Evolutionary conservation across 1,284 basidiomycete genomes (phyloP), one percentile per base, ranked within the genome.

Genomic region (Cutaneotrichosporon sp.): DNA sequence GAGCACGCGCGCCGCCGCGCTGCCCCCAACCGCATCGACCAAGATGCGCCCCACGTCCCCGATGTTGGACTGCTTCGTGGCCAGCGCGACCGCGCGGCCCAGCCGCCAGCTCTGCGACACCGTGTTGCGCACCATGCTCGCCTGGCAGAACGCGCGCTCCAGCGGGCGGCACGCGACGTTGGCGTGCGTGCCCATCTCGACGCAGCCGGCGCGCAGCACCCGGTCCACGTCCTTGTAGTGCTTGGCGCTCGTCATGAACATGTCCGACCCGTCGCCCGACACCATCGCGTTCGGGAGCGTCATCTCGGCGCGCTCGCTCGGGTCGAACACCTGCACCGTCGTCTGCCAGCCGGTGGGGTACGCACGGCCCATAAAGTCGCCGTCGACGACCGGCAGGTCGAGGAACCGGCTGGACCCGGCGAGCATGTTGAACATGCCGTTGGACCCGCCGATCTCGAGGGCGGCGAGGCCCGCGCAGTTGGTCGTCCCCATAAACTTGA

Each of bases 61-160:
- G 16, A 73, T 63, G 33, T 69, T 58, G 34, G 78, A 73, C 61
- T 82, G 80, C 52, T 84, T 77, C 47, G 82, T 78, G 53, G 72
- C 79, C 7, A 81, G 70, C 9, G 80, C 76, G 24, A 83, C 78
- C 4, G 81, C 82, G 29, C 83, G 79, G 10, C 85, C 84, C 31
- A 86, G 81, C 25, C 84, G 76, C 84, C 84, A 86, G 1, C 82
- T 81, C 69, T 84, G 83, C 36, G 84, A 85, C 27, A 83, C 79
- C 22, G 81, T 83, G 45, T 81, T 81, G 6, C 79, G 74, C 6
- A 86, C 66, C 55, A 75, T 64, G 13, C 62, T 43, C 20, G 58
- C 50, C 36, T 69, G 56, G 53, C 46, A 50, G 36, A 62, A 60
- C 1, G 8, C 60, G 31, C 59, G 63, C 2, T 56, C 62, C 14